A percentile compares a stretch with the other conserved stretches of the same genome.
Evolutionary conservation across 805 yeast genomes (phyloP).

Genomic region (Candida maris): DNA sequence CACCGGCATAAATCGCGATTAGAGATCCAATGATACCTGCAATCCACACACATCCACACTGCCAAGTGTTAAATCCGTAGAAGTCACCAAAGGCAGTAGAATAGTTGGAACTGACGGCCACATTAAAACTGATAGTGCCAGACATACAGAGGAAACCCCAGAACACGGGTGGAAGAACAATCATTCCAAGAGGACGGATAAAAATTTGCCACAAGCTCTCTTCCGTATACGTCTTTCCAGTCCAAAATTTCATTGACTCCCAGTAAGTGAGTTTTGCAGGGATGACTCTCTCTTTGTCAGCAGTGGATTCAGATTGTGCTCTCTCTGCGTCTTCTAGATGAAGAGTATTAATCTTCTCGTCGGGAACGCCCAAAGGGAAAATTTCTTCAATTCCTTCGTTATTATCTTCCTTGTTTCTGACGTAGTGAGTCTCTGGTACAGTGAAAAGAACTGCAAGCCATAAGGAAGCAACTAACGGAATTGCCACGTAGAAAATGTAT

Average conservation of each 20-base stretch:
- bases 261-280: conserved; percentile 4
- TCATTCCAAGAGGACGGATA: conserved; percentile 9
- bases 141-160: conserved; percentile 9
- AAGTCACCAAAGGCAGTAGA: conserved; percentile 3
- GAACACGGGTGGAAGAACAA: conserved; percentile 8
- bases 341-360: conserved; percentile 3
- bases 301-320: background rate
- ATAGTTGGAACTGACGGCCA: conserved; percentile 7
- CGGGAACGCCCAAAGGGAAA: conserved; percentile 7
- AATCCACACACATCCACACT: conserved; percentile 8
- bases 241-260: conserved; percentile 2
- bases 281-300: background rate
- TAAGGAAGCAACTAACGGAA: conserved; percentile 41
- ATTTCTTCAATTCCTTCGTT: conserved; percentile 6
- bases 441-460: conserved; percentile 38
- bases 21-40: conserved; percentile 8
- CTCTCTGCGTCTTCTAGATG: conserved; percentile 5
- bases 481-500: conserved; percentile 49
- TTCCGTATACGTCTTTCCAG: conserved; percentile 6
- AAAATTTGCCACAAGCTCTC: conserved; percentile 7
- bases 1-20: conserved; percentile 8
- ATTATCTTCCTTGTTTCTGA: conserved; percentile 20
- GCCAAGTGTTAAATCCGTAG: conserved; percentile 6
- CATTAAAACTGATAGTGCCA: conserved; percentile 9
- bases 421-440: conserved; percentile 54